Conservation (phyloP, 2,329 filamentous ascomycete genomes). For the Trichoderma atrobrunneum region DNA sequence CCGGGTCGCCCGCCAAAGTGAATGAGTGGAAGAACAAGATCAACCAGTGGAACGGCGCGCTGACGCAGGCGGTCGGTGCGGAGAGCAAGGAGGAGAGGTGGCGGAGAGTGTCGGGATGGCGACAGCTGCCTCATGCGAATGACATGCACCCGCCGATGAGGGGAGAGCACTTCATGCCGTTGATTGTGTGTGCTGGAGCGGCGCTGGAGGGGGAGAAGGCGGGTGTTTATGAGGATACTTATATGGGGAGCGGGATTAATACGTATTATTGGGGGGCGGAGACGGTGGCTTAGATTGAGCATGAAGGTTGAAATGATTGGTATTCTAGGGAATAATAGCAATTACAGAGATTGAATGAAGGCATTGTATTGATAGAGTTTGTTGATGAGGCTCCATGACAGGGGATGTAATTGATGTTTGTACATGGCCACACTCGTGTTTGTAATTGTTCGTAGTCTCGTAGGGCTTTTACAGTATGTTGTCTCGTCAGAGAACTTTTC, state of each 20-base stretch:
- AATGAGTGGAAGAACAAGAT: conserved; percentile 30
- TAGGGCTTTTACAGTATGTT: accelerated
- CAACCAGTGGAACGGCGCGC: conserved; percentile 44
- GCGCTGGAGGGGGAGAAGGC: conserved; percentile 44
- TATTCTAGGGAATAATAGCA: background rate
- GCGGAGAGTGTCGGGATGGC: conserved; percentile 45
- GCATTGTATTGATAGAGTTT: background rate
- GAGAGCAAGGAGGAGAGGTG: conserved; percentile 36
- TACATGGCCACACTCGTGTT: background rate
- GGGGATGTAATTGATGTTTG: background rate
- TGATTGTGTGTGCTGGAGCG: conserved; percentile 55
- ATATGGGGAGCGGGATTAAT: conserved; percentile 47
- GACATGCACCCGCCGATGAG: conserved; percentile 53
- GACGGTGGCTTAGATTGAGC: conserved; percentile 23
- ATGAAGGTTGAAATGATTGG: no score
- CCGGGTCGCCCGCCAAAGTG: conserved; percentile 22
- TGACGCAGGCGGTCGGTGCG: conserved; percentile 41
- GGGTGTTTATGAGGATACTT: conserved; percentile 48
- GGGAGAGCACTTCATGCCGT: conserved; percentile 58
- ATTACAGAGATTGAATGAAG: background rate
- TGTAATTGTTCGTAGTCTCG: background rate
- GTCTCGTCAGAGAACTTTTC: accelerated
- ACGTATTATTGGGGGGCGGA: conserved; percentile 54
- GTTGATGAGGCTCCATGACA: background rate
- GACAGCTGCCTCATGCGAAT: conserved; percentile 46